A percentile compares a stretch with the other conserved stretches of the same genome.
These are phyloP conservation scores for Corynespora cassiicola DNA, from an alignment of 2,329 filamentous ascomycete species.

Conservation along the genomic window DNA sequence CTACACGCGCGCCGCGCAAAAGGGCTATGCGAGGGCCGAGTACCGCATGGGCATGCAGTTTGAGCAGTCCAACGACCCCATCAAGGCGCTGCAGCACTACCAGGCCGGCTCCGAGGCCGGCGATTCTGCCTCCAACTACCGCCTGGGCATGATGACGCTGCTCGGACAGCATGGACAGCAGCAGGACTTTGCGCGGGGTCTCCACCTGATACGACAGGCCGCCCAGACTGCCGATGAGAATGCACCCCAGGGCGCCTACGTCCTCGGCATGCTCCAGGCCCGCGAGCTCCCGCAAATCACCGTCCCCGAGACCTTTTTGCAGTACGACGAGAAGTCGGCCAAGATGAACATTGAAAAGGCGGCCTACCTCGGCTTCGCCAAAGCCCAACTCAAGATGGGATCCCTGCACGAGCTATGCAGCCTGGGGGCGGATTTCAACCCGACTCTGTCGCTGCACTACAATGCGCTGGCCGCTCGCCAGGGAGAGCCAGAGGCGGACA, in stretches of 20 bases:
- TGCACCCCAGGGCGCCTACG: conserved; percentile 92
- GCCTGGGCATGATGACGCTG: conserved; percentile 96
- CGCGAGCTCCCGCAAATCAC: conserved; percentile 89
- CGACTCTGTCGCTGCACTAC: conserved; percentile 91
- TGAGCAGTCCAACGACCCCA: conserved; percentile 90
- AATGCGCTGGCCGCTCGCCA: conserved; percentile 92
- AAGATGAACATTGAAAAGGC: conserved; percentile 94
- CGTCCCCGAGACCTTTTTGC: conserved; percentile 74
- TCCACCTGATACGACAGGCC: conserved; percentile 83
- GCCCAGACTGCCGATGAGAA: conserved; percentile 93
- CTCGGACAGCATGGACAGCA: conserved; percentile 90
- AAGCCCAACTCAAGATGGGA: conserved; percentile 97
- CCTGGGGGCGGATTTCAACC: conserved; percentile 92
- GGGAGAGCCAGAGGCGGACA: conserved; percentile 90
- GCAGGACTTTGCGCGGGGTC: conserved; percentile 78
- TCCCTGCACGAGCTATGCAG: conserved; percentile 94
- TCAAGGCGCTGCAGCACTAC: conserved; percentile 92
- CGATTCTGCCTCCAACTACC: conserved; percentile 86
- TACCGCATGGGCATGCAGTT: conserved; percentile 99
- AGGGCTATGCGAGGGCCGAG: conserved; percentile 86
- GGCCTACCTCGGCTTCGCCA: conserved; percentile 92
- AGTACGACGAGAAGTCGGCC: conserved; percentile 74
- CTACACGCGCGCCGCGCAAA: conserved; percentile 84
- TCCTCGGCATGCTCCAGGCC: conserved; percentile 92
- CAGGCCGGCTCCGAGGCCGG: conserved; percentile 77